Percentiles rank a stretch among this genome's conserved stretches.
phyloP scores from a whole-genome alignment of 2,329 filamentous ascomycete species.

The Ophiocordyceps camponoti-saundersi region DNA sequence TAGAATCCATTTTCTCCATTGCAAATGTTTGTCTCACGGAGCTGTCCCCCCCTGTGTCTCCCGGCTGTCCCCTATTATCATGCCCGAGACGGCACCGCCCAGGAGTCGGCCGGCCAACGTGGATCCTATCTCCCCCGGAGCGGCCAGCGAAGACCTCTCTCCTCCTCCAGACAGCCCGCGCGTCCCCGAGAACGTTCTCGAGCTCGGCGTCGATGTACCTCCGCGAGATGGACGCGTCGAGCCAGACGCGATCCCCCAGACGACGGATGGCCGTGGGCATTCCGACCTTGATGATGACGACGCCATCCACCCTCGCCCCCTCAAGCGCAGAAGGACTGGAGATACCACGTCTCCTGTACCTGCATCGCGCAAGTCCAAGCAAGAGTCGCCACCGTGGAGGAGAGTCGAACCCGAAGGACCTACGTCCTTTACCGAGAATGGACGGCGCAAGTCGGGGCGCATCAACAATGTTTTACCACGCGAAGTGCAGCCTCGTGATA shows the following conservation, averaged over 20 bases:
- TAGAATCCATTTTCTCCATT: slow-evolving; percentile 37
- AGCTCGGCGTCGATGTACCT: slow-evolving; percentile 3
- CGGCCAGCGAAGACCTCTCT: slow-evolving; percentile 8
- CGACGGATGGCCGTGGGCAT: slow-evolving; percentile 14
- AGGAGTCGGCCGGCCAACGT: slow-evolving; percentile 19
- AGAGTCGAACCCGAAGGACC: slow-evolving; percentile 70
- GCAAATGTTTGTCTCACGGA: slow-evolving; percentile 42
- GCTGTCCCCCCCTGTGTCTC: slow-evolving; percentile 30
- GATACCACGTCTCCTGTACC: slow-evolving; percentile 23
- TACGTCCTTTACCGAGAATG: slow-evolving; percentile 64
- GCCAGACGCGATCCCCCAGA: slow-evolving; percentile 7
- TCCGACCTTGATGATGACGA: slow-evolving; percentile 39
- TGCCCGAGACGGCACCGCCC: slow-evolving; percentile 44
- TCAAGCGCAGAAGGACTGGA: slow-evolving; percentile 48
- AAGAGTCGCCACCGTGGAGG: slow-evolving; percentile 84
- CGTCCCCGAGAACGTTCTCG: slow-evolving; percentile 4
- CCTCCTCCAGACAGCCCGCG: slow-evolving; percentile 6
- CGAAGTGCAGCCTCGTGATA: slow-evolving; percentile 30
- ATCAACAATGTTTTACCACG: slow-evolving; percentile 41
- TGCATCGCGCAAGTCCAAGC: slow-evolving; percentile 25
- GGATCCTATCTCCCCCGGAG: slow-evolving; percentile 10
- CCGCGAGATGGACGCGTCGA: slow-evolving; percentile 6
- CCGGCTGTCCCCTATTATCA: slow-evolving; percentile 28
- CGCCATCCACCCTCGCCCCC: slow-evolving; percentile 29
- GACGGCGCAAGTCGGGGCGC: slow-evolving; percentile 48